Percentiles rank a stretch among this genome's conserved stretches.
These are phyloP conservation scores for Cucumis cinereus DNA, from an alignment of 306 rosid species.

Conservation along the genomic window DNA sequence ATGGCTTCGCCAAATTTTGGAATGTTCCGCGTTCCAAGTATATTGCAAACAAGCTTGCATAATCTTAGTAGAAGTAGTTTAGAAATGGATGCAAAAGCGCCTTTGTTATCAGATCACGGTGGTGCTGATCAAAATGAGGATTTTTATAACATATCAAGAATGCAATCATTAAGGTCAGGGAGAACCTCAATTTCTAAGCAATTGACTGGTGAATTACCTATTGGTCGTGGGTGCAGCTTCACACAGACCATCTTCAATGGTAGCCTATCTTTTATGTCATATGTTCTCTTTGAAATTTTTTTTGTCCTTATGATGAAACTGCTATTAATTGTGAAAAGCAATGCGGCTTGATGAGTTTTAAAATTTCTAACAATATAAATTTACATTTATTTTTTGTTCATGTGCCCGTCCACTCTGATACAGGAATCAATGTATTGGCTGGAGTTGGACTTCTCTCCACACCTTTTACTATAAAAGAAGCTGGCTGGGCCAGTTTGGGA, in stretches of 20 bases:
- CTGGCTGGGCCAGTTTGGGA: constrained; percentile 62
- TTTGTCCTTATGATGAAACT: not conserved
- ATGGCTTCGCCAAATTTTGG: constrained; percentile 57
- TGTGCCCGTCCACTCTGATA: not conserved
- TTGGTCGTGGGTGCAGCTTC: constrained; percentile 56
- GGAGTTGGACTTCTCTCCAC: constrained; percentile 77
- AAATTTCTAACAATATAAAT: not conserved
- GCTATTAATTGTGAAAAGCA: not conserved
- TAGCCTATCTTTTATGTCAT: not conserved
- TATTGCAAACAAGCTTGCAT: constrained; percentile 33
- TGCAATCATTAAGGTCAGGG: constrained; percentile 39
- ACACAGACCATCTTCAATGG: constrained; percentile 83
- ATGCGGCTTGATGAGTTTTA: not conserved
- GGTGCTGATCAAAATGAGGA: constrained; percentile 16
- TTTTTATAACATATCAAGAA: constrained; percentile 20
- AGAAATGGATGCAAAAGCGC: constrained; percentile 37
- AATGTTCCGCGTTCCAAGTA: constrained; percentile 33
- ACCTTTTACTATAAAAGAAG: constrained; percentile 56
- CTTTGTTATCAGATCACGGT: constrained; percentile 39
- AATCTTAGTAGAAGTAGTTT: constrained; percentile 23
- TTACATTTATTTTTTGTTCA: not conserved
- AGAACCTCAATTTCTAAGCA: constrained; percentile 39
- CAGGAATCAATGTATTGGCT: constrained; percentile 76
- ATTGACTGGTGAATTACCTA: constrained; percentile 40
- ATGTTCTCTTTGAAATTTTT: not conserved